These are phyloP conservation scores for Brassica balearica DNA, from an alignment of 441 rosid genomes.

Conservation along the genomic window DNA sequence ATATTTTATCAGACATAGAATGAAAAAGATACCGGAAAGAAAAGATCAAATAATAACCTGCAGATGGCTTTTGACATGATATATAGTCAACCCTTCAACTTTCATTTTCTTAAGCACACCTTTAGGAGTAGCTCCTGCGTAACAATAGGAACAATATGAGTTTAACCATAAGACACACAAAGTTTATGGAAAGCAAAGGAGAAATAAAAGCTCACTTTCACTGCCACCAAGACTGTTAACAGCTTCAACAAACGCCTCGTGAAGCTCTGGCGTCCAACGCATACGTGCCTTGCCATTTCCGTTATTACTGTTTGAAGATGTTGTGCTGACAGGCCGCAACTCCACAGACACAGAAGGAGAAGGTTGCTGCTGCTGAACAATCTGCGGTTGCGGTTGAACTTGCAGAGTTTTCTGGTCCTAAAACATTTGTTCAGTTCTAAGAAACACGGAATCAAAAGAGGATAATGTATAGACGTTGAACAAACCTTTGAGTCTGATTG, in stretches of 20 bases:
- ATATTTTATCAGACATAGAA: slow-evolving; percentile 20
- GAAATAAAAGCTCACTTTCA: slow-evolving; percentile 64
- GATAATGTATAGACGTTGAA: neutral
- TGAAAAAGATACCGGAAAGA: slow-evolving; percentile 11
- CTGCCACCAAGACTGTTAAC: slow-evolving; percentile 92
- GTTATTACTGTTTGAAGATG: slow-evolving; percentile 56
- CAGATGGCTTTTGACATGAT: slow-evolving; percentile 95
- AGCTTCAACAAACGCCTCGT: slow-evolving; percentile 94
- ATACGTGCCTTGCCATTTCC: slow-evolving; percentile 81
- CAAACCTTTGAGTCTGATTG: slow-evolving; percentile 75
- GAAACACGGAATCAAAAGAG: neutral
- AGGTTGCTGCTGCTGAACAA: slow-evolving; percentile 54
- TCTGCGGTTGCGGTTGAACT: slow-evolving; percentile 35
- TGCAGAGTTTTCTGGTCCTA: slow-evolving; percentile 36
- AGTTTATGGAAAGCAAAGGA: neutral
- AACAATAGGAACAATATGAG: slow-evolving; percentile 15
- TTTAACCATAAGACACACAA: slow-evolving; percentile 32
- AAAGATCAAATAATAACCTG: slow-evolving; percentile 56
- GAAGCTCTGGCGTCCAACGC: slow-evolving; percentile 98
- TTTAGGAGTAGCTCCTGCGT: slow-evolving; percentile 88
- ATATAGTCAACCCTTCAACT: slow-evolving; percentile 87
- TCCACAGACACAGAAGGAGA: slow-evolving; percentile 62
- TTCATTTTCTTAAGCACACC: slow-evolving; percentile 93
- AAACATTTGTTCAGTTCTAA: slow-evolving; percentile 3
- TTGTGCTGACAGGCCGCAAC: slow-evolving; percentile 52